Evolutionary conservation across 768 basidiomycete species (phyloP), one percentile per base, ranked within the genome.

Genomic region (Tulasnella sp.): DNA sequence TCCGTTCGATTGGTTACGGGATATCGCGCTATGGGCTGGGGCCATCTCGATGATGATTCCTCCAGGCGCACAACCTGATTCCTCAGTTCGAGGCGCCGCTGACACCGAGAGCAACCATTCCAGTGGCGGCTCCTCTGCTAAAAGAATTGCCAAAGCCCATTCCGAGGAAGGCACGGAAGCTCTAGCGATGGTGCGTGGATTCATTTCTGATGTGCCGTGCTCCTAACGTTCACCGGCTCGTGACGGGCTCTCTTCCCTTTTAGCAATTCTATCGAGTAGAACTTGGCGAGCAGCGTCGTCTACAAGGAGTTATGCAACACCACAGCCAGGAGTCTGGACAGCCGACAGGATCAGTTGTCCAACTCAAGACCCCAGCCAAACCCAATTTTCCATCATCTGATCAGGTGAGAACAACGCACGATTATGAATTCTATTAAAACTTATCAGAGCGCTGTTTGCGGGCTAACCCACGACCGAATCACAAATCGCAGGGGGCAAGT

Each of bases 241-340:
- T 45, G 7, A 25, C n/a, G 14, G 68, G 19, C 40, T 42, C 12
- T 22, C 39, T 31, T 39, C 67, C 19, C 31, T 31, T 17, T 2
- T 40, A 76, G 75, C 95, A 99, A 83, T 99, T 97, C 82, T 96
- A 96, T 84, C 87, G 89, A 72, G 92, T 99, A 75, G 97, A 99
- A 81, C 85, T 94, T 0, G 92, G 92, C 3, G 97, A 99, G 82
- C 96, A 96, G 83, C 87, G 91, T 75, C 85, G 97, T 15, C 84
- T 99, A 42, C 93, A 94, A 85, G 91, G 91, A 5, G 89, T 97
- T 42, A 94, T 98, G 94, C 90, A 94, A 74, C 92, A 94, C 82
- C 97, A 97, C 82, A 88, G 90, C 2, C 86, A 85, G 79, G 93
- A 81, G 22, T 68, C 75, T 7, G 54, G 22, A 7, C 67, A 76